phyloP scores from a whole-genome alignment of 768 basidiomycete genomes.

The Amanita polypyramis region DNA sequence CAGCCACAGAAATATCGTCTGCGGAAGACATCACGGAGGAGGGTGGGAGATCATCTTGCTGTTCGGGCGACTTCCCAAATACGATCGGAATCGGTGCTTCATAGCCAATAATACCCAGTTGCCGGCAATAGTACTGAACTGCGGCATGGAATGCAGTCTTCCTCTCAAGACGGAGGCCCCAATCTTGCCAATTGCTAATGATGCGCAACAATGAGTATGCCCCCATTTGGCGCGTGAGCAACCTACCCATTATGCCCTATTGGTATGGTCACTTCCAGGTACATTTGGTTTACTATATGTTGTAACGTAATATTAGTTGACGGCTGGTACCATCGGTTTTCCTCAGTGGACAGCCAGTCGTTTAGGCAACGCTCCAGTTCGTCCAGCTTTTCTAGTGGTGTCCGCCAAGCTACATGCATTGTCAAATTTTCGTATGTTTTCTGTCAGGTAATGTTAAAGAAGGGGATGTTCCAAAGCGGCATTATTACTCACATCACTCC shows the following conservation, averaged over 20 bases:
- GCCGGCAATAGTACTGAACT: constrained; percentile 58
- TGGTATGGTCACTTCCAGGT: constrained; percentile 58
- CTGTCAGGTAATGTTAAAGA: constrained; percentile 18
- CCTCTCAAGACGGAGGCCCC: constrained; percentile 49
- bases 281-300: constrained; percentile 54
- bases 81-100: constrained; percentile 54
- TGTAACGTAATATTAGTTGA: constrained; percentile 54
- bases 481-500: constrained; percentile 43
- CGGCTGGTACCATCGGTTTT: constrained; percentile 71
- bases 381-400: constrained; percentile 63
- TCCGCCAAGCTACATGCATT: constrained; percentile 70
- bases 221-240: background rate
- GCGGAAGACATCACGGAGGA: constrained; percentile 8
- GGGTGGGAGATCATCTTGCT: constrained; percentile 13
- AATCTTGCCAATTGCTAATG: constrained; percentile 30
- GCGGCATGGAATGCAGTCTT: constrained; percentile 77
- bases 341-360: constrained; percentile 68
- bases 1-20: constrained; percentile 6
- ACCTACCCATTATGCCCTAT: constrained; percentile 44
- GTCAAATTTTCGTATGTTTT: constrained; percentile 60
- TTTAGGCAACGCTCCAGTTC: constrained; percentile 57
- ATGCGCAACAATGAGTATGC: background rate
- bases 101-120: constrained; percentile 55
- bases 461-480: background rate
- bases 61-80: constrained; percentile 26